phyloP scores from a whole-genome alignment of 805 yeast species.

The Wickerhamomyces queroliae region DNA sequence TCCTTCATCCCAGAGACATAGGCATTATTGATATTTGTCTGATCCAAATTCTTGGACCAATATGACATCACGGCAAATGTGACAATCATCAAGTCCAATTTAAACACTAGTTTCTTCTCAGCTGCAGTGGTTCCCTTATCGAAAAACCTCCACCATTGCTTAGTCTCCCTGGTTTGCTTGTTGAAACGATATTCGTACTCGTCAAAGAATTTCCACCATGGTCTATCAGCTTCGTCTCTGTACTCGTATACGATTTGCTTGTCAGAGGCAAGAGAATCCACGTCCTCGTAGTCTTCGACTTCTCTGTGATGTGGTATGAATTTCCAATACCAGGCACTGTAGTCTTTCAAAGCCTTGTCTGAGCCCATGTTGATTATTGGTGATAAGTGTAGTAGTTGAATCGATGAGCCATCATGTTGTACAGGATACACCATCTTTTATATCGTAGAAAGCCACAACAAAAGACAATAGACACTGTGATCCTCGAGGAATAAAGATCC shows the following conservation, averaged over 20 bases:
- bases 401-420: no score
- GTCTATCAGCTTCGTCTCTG: slow-evolving; percentile 31
- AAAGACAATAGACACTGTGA: no score
- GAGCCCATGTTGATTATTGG: no score
- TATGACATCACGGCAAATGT: not conserved
- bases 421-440: no score
- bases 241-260: slow-evolving; percentile 26
- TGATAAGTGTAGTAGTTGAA: no score
- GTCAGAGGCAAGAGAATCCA: not conserved
- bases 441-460: no score
- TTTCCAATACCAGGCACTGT: slow-evolving; percentile 6
- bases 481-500: no score
- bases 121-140: slow-evolving; percentile 22
- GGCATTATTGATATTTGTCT: slow-evolving; percentile 55
- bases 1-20: slow-evolving; percentile 60
- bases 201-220: slow-evolving; percentile 41
- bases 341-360: no score
- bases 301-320: slow-evolving; percentile 4
- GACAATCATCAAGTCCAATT: slow-evolving; percentile 47
- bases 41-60: not conserved
- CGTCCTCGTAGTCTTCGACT: not conserved
- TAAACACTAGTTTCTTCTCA: slow-evolving; percentile 36
- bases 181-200: slow-evolving; percentile 43
- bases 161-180: slow-evolving; percentile 21
- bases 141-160: not conserved